Base-by-base conservation (phyloP, 768 basidiomycete genomes). In the Cystofilobasidium capitatum region DNA sequence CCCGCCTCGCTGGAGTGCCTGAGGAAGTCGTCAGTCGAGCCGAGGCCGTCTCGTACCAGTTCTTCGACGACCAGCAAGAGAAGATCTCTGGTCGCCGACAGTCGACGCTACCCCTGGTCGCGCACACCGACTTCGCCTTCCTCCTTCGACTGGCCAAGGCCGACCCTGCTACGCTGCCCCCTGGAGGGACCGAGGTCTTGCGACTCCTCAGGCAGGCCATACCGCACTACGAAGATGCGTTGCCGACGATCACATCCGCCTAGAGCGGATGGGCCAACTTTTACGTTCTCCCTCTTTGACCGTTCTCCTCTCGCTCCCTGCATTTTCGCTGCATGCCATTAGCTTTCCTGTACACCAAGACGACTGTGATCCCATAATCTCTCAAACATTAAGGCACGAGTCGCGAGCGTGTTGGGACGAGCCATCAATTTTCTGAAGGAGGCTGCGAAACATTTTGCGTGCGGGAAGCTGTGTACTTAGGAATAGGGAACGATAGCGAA, bases 1-100 rank as follows among this genome's bases (percentile, higher is more conserved):
- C 96, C 35, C 88, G 87, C 71, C 82, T 99, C 54, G 96, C 94
- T 4, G 96, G 94, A 7, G 91, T 98, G 0, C 91, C 92, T 8
- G 33, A 47, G 31, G 35, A 29, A 0, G 89, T 99, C 20, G 91
- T 99, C 45, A 81, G 87, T 69, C 85, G 96, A 4, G 96, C 96
- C 5, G 91, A 92, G 71, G 77, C 83, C 31, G 84, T 98, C 57
- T 96, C 93, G 0, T 79, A 84, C 71, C 85, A 92, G 72, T 98
- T 98, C 81, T 88, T 87, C 72, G 86, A 86, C 71, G 83, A 85
- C 70, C 78, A 89, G 62, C 83, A 88, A 73, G 80, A 82, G 69
- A 85, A 85, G 74, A 80, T 88, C 77, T 79, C 81, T 71, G 75
- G 75, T 77, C 69, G 79, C 75, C 73, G 80, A 72, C 70, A 78